These are phyloP conservation scores for Myxozyma kluyveri DNA, from an alignment of 805 yeast species.

Conservation along the genomic window DNA sequence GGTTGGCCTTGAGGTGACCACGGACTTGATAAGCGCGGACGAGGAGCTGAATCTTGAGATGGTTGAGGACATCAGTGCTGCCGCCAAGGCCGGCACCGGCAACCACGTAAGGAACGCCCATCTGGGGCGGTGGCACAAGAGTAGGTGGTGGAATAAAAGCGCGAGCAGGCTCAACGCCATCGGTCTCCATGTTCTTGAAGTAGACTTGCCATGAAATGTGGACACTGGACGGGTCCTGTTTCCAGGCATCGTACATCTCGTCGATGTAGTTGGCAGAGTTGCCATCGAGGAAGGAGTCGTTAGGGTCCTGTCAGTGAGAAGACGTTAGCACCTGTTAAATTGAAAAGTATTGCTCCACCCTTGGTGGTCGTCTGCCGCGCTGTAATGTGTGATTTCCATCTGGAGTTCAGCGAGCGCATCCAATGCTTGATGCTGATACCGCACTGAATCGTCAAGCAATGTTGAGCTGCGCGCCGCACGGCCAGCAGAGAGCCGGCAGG, in stretches of 20 bases:
- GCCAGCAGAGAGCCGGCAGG: too few species aligned
- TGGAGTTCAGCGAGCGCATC: too few species aligned
- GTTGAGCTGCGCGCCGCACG: too few species aligned
- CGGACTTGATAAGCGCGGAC: conserved; percentile 99
- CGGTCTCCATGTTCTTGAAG: conserved; percentile 82
- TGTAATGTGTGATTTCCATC: too few species aligned
- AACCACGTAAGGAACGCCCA: conserved; percentile 65
- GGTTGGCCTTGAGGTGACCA: conserved; percentile 92
- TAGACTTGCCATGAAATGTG: conserved; percentile 93
- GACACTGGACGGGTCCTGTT: conserved; percentile 81
- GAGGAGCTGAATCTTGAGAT: conserved; percentile 90
- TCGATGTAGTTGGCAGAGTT: conserved; percentile 89
- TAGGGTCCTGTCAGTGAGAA: conserved; percentile 18
- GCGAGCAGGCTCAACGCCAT: conserved; percentile 61
- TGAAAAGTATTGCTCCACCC: too few species aligned
- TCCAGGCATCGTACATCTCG: conserved; percentile 97
- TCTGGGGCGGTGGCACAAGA: conserved; percentile 73
- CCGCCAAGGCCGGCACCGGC: conserved; percentile 47
- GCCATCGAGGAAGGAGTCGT: conserved; percentile 77
- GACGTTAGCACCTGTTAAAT: too few species aligned
- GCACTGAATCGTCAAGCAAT: too few species aligned
- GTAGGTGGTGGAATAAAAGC: conserved; percentile 94
- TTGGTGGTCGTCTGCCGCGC: too few species aligned
- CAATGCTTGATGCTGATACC: too few species aligned
- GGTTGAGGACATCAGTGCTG: conserved; percentile 70